phyloP scores from a whole-genome alignment of 2,329 filamentous ascomycete species.

The Aspergillus unguis region DNA sequence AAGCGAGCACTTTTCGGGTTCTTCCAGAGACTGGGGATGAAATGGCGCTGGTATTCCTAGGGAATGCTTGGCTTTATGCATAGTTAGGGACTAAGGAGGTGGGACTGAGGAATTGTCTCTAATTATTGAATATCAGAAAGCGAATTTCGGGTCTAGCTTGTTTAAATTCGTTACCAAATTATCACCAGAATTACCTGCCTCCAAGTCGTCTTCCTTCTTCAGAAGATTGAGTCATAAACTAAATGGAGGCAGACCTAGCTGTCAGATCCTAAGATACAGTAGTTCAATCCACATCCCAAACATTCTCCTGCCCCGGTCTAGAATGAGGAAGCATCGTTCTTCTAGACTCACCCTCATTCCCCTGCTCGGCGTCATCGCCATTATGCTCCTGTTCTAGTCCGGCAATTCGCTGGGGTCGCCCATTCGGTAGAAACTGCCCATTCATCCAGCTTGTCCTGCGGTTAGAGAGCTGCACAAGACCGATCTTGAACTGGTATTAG shows the following conservation, averaged over 20 bases:
- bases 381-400: conserved; percentile 9
- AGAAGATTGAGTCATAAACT: too few relatives aligned
- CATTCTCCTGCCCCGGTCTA: conserved; percentile 1
- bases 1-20: conserved; percentile 43
- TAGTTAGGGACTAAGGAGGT: background rate
- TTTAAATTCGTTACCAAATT: too few relatives aligned
- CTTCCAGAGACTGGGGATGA: conserved; percentile 45
- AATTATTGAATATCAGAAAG: background rate
- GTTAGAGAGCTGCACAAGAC: background rate
- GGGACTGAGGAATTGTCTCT: too few relatives aligned
- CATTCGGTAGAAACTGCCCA: background rate
- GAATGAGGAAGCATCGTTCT: conserved; percentile 6
- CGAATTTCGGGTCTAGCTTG: background rate
- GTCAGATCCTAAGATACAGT: background rate
- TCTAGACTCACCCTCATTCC: background rate
- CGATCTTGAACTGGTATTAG: conserved; percentile 1
- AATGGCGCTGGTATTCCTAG: conserved; percentile 14
- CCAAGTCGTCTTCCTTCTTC: too few relatives aligned
- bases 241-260: too few relatives aligned
- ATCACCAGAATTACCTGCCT: too few relatives aligned
- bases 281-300: conserved; percentile 9
- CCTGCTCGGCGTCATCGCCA: background rate
- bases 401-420: conserved; percentile 11
- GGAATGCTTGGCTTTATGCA: background rate
- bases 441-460: conserved; percentile 14